Evolutionary conservation across 805 yeast species (phyloP).

Genomic region (Citeromyces nyonsensis): DNA sequence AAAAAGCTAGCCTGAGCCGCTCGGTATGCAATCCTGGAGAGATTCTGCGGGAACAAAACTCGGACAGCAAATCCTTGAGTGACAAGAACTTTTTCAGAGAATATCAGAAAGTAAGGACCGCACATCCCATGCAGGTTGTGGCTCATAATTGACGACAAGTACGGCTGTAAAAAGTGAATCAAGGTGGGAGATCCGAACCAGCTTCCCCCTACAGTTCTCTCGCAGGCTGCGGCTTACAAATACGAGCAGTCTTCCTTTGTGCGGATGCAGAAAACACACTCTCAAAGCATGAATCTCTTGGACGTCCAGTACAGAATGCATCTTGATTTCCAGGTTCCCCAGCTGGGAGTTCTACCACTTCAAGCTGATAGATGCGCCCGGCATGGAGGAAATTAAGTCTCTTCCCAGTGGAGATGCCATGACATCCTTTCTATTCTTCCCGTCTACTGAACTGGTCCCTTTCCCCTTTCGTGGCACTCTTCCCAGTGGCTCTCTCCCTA

Average conservation of each 20-base stretch:
- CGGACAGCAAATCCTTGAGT: too few relatives aligned
- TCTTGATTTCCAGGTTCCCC: slow-evolving; percentile 84
- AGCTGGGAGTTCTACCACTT: slow-evolving; percentile 69
- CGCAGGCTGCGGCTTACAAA: slow-evolving; percentile 69
- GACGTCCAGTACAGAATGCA: slow-evolving; percentile 97
- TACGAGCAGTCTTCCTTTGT: slow-evolving; percentile 92
- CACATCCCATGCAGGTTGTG: too few relatives aligned
- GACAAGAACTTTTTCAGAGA: too few relatives aligned
- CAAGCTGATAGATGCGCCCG: slow-evolving; percentile 60
- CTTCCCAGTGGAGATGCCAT: slow-evolving; percentile 4
- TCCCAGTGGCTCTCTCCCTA: slow-evolving; percentile 51
- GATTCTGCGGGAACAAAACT: too few relatives aligned
- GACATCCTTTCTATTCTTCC: too few relatives aligned
- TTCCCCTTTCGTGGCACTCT: slow-evolving; percentile 55
- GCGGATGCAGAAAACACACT: slow-evolving; percentile 66
- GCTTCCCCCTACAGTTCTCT: slow-evolving; percentile 90
- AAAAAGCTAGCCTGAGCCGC: too few relatives aligned
- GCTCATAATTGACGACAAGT: too few relatives aligned
- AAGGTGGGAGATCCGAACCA: slow-evolving; percentile 99
- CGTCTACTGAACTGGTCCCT: too few relatives aligned
- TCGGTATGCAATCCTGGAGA: too few relatives aligned
- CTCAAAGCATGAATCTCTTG: slow-evolving; percentile 48
- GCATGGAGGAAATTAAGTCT: slow-evolving; percentile 49
- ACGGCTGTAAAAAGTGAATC: slow-evolving; percentile 80
- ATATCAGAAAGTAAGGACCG: too few relatives aligned